Evolutionary conservation across 2,329 filamentous ascomycete genomes (phyloP), one percentile per base, ranked within the genome.

Genomic region (Tolypocladium cylindrosporum): DNA sequence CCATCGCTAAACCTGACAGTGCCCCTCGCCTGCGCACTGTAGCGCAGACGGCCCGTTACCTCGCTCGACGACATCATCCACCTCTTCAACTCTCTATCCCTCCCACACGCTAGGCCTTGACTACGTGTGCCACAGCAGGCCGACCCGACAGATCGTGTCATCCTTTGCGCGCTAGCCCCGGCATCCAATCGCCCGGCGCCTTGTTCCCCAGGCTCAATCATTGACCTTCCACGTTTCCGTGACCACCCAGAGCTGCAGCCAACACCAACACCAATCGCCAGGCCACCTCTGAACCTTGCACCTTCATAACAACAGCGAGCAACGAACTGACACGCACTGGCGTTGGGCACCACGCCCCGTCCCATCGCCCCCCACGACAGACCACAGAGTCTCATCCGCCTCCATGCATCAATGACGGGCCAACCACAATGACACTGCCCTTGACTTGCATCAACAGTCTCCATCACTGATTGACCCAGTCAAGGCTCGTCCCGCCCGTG

Each of bases 391-490:
- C 43, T 45, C 31, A 52, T 62, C 62, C 62, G 61, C 58, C 59
- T 59, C 58, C 57, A 53, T 63, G 62, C 64, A 60, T 67, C 65
- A 60, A 70, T 69, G 68, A 68, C 65, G 62, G 67, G 61, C 66
- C 67, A 68, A 68, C 67, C 67, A 72, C 68, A 56, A 74, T 74
- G 72, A 72, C 63, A 66, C 59, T 62, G 59, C 60, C 60, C 64
- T 64, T 61, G 65, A 58, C 54, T 24, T 42, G 43, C 21, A 36
- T 59, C 61, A 61, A 55, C 64, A 63, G 64, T 62, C 59, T 60
- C 65, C 66, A 62, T 63, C 61, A 64, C 64, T 66, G 61, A 65
- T 63, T 63, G 63, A 64, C 64, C 64, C 61, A 66, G 65, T 63
- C 63, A 65, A 70, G 65, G 61, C 65, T 62, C 62, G 64, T 64